Evolutionary conservation across 805 yeast species (phyloP).

Genomic region (Scheffersomyces spartinae): DNA sequence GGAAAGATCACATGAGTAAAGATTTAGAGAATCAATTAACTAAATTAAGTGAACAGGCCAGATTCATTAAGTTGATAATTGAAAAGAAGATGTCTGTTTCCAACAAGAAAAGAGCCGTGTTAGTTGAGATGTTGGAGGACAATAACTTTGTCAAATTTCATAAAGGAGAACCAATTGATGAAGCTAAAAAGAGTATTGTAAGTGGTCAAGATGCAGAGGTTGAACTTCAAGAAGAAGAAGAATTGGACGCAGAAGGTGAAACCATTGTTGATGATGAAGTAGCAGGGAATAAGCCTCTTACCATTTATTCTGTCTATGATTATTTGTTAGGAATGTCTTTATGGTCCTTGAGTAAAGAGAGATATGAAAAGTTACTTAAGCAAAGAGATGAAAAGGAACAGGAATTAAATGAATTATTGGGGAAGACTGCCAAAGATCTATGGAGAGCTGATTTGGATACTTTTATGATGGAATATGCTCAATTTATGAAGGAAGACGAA

Average conservation of each 20-base stretch:
- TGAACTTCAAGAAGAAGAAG: slow-evolving; percentile 30
- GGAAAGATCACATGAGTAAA: slow-evolving; percentile 71
- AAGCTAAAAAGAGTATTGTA: too few relatives aligned
- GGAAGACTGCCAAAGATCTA: slow-evolving; percentile 69
- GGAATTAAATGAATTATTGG: slow-evolving; percentile 56
- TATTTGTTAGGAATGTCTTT: slow-evolving; percentile 86
- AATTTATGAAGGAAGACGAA: slow-evolving; percentile 56
- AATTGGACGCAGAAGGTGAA: slow-evolving; percentile 23
- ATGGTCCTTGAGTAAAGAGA: slow-evolving; percentile 86
- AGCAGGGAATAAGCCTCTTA: slow-evolving; percentile 38
- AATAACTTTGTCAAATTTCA: slow-evolving; percentile 69
- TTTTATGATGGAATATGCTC: slow-evolving; percentile 55
- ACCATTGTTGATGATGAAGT: slow-evolving; percentile 19
- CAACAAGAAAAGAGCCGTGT: slow-evolving; percentile 57
- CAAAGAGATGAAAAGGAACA: slow-evolving; percentile 64
- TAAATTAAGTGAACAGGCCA: slow-evolving; percentile 70
- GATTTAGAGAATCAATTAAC: slow-evolving; percentile 65
- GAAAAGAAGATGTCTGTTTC: slow-evolving; percentile 59
- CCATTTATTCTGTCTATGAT: slow-evolving; percentile 59
- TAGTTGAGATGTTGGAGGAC: slow-evolving; percentile 51
- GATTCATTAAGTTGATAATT: slow-evolving; percentile 84
- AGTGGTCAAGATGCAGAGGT: slow-evolving; percentile 32
- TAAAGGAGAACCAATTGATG: slow-evolving; percentile 61
- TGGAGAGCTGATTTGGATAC: slow-evolving; percentile 80
- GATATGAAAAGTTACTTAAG: slow-evolving; percentile 66